Conservation (phyloP, 2,329 filamentous ascomycete species). For the Fusarium guadeloupense region DNA sequence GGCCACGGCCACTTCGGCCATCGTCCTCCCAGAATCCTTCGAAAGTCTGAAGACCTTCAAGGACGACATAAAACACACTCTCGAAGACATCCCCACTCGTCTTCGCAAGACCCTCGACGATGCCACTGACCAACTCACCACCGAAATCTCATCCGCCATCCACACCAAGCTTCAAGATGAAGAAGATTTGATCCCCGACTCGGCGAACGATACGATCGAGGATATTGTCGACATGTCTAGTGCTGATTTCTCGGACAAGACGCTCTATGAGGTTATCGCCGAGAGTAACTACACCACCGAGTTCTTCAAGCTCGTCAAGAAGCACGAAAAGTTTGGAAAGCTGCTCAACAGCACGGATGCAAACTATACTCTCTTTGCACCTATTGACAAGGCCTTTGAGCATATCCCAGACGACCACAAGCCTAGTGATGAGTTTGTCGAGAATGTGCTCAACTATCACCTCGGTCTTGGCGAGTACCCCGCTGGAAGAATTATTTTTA, state of each 20-base stretch:
- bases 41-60: slow-evolving; percentile 8
- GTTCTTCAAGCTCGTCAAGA: slow-evolving; percentile 77
- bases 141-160: slow-evolving; percentile 15
- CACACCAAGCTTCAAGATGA: slow-evolving; percentile 21
- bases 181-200: background rate
- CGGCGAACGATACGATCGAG: background rate
- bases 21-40: slow-evolving; percentile 29
- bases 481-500: slow-evolving; percentile 70
- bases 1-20: slow-evolving; percentile 34
- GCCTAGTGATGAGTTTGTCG: slow-evolving; percentile 74
- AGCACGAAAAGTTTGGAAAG: slow-evolving; percentile 76
- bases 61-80: slow-evolving; percentile 10
- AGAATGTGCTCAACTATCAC: slow-evolving; percentile 78
- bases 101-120: slow-evolving; percentile 24
- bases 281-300: slow-evolving; percentile 79
- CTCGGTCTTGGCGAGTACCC: slow-evolving; percentile 74
- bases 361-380: slow-evolving; percentile 85
- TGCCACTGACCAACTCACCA: slow-evolving; percentile 24
- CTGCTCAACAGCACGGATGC: slow-evolving; percentile 76
- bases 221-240: slow-evolving; percentile 15
- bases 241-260: slow-evolving; percentile 66
- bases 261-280: slow-evolving; percentile 83
- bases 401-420: slow-evolving; percentile 64
- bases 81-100: slow-evolving; percentile 11
- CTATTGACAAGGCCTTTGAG: slow-evolving; percentile 79